A percentile compares a stretch with the other conserved stretches of the same genome.
Conservation (phyloP, 768 basidiomycete genomes). For the Inosperma sp. region DNA sequence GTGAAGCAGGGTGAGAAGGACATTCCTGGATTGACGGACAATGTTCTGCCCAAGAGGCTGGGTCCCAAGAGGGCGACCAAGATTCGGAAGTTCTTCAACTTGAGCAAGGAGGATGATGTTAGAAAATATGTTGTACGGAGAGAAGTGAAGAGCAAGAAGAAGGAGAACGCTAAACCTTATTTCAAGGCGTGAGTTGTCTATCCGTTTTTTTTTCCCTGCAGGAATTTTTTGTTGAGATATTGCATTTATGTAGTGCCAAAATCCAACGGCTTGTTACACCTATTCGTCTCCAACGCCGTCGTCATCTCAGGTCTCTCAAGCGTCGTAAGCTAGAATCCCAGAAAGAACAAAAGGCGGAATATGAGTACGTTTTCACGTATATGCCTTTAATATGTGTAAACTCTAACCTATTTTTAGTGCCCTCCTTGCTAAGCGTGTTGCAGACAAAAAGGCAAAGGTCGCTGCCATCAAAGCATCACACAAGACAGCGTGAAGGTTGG, state of each 20-base stretch:
- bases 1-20: slow-evolving; percentile 94
- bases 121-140: slow-evolving; percentile 94
- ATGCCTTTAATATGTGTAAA: neutral
- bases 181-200: slow-evolving; percentile 91
- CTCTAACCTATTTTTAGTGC: slow-evolving; percentile 33
- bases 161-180: slow-evolving; percentile 86
- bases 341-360: slow-evolving; percentile 94
- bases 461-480: slow-evolving; percentile 82
- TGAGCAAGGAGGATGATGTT: slow-evolving; percentile 97
- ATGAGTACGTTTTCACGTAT: slow-evolving; percentile 56
- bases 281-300: slow-evolving; percentile 91
- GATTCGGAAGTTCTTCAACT: slow-evolving; percentile 97
- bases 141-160: slow-evolving; percentile 87
- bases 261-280: slow-evolving; percentile 97
- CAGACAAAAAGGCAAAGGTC: slow-evolving; percentile 90
- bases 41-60: slow-evolving; percentile 87
- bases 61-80: slow-evolving; percentile 97
- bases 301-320: slow-evolving; percentile 86
- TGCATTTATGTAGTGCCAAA: slow-evolving; percentile 63
- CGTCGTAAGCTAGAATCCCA: slow-evolving; percentile 83
- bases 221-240: neutral
- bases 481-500: slow-evolving; percentile 21
- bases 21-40: slow-evolving; percentile 89
- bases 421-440: slow-evolving; percentile 81
- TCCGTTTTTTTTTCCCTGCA: neutral